Conservation (phyloP, 192 early-diverging fungal genomes). For the Umbelopsis isabellina region DNA sequence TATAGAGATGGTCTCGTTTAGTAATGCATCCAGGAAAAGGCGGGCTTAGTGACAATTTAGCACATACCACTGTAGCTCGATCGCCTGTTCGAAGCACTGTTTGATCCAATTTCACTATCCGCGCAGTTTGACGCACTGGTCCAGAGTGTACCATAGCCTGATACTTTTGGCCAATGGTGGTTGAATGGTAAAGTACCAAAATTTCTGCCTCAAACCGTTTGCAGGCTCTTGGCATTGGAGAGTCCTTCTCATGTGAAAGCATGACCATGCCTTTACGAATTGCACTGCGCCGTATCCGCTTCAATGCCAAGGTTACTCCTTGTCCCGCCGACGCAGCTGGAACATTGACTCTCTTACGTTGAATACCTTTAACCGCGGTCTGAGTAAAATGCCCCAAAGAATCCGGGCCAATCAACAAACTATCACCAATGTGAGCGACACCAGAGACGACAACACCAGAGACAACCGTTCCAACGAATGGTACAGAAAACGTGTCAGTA, state of each 20-base stretch:
- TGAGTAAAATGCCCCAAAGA: slow-evolving; percentile 76
- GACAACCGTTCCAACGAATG: slow-evolving; percentile 91
- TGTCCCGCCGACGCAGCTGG: slow-evolving; percentile 82
- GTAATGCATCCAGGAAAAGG: not conserved
- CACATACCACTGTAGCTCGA: slow-evolving; percentile 67
- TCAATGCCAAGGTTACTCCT: slow-evolving; percentile 81
- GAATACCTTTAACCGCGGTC: slow-evolving; percentile 83
- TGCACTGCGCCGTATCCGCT: slow-evolving; percentile 75
- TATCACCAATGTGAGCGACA: slow-evolving; percentile 79
- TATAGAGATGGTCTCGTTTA: not conserved
- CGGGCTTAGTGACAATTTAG: not conserved
- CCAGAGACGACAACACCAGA: slow-evolving; percentile 73
- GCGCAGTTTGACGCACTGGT: slow-evolving; percentile 82
- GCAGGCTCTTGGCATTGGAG: slow-evolving; percentile 56
- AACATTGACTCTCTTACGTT: slow-evolving; percentile 84
- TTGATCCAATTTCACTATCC: slow-evolving; percentile 74
- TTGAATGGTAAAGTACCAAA: slow-evolving; percentile 88
- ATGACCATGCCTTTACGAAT: slow-evolving; percentile 90
- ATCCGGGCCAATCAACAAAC: slow-evolving; percentile 85
- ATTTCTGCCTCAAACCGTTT: slow-evolving; percentile 90
- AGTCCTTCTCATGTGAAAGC: slow-evolving; percentile 47
- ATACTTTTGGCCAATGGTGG: slow-evolving; percentile 88
- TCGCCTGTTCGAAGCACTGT: slow-evolving; percentile 85
- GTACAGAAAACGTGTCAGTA: slow-evolving; percentile 89
- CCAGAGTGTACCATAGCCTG: slow-evolving; percentile 97